Percentiles rank a stretch among this genome's conserved stretches.
Evolutionary conservation across 2,329 filamentous ascomycete species (phyloP).

Genomic region (Pseudocercospora fijiensis): DNA sequence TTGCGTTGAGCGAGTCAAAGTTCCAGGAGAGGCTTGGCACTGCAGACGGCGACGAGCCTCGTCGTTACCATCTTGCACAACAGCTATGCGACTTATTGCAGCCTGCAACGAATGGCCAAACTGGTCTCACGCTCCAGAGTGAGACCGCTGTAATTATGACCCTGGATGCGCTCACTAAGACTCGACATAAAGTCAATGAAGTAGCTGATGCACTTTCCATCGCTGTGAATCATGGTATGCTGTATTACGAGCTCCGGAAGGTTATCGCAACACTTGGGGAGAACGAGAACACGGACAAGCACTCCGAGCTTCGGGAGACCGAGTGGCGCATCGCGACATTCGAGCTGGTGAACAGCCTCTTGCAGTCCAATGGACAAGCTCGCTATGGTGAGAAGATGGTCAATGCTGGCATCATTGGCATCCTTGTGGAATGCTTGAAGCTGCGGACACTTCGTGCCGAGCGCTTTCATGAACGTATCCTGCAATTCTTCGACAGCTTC

Average conservation of each 20-base stretch:
- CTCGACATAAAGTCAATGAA: conserved; percentile 73
- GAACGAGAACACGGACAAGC: conserved; percentile 56
- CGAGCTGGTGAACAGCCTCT: conserved; percentile 76
- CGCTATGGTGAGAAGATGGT: conserved; percentile 81
- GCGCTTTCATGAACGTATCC: conserved; percentile 76
- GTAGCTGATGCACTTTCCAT: conserved; percentile 89
- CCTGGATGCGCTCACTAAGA: conserved; percentile 80
- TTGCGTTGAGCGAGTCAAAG: conserved; percentile 77
- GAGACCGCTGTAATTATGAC: conserved; percentile 80
- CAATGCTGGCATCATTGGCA: conserved; percentile 81
- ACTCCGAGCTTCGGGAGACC: conserved; percentile 65
- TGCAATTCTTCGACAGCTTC: conserved; percentile 84
- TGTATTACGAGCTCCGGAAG: conserved; percentile 90
- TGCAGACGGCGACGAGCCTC: conserved; percentile 84
- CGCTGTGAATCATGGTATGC: conserved; percentile 91
- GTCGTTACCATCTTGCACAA: conserved; percentile 83
- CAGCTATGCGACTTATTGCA: conserved; percentile 91
- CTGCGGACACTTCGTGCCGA: conserved; percentile 79
- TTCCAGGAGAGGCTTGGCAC: conserved; percentile 84
- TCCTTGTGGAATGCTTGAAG: conserved; percentile 83
- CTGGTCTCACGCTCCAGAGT: conserved; percentile 68
- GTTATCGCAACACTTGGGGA: conserved; percentile 77
- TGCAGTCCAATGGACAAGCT: conserved; percentile 51
- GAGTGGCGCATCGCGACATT: conserved; percentile 91
- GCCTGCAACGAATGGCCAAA: conserved; percentile 68